These are phyloP conservation scores for Citrus inodora DNA, from an alignment of 345 rosid genomes.

Conservation along the genomic window DNA sequence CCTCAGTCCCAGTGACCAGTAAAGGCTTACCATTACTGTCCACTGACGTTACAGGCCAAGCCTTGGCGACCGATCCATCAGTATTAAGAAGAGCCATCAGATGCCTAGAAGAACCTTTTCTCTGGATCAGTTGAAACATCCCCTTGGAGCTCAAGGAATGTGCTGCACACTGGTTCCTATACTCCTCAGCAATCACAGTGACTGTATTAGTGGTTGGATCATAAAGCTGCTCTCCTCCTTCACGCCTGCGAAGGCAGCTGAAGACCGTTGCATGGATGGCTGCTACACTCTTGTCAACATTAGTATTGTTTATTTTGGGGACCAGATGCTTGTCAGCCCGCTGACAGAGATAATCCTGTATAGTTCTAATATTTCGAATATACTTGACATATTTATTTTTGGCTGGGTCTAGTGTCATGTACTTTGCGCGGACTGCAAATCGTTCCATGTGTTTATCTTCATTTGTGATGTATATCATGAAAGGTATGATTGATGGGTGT, in stretches of 20 bases:
- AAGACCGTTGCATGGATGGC: constrained; percentile 96
- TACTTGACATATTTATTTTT: constrained; percentile 96
- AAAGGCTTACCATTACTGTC: constrained; percentile 50
- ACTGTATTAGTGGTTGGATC: constrained; percentile 80
- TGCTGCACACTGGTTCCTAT: constrained; percentile 88
- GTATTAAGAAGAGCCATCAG: constrained; percentile 95
- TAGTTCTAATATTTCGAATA: constrained; percentile 87
- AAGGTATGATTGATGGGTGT: constrained; percentile 96
- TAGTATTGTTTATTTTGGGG: constrained; percentile 94
- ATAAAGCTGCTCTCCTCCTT: constrained; percentile 81
- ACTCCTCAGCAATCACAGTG: constrained; percentile 78
- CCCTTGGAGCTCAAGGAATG: constrained; percentile 94
- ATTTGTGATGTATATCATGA: constrained; percentile 90
- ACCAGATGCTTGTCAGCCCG: constrained; percentile 98
- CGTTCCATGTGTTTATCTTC: constrained; percentile 99
- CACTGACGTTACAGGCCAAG: constrained; percentile 79
- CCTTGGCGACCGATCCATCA: constrained; percentile 92
- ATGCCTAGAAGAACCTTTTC: constrained; percentile 93
- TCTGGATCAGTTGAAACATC: constrained; percentile 94
- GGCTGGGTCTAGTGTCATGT: constrained; percentile 96
- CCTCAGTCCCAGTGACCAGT: constrained; percentile 35
- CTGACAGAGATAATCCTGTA: constrained; percentile 89
- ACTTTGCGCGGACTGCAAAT: constrained; percentile 98
- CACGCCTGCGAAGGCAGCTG: constrained; percentile 88
- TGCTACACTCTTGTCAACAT: constrained; percentile 96